A percentile compares a stretch with the other conserved stretches of the same genome.
phyloP scores from a whole-genome alignment of 2,329 filamentous ascomycete genomes.

The Macrophomina pseudophaseolina region DNA sequence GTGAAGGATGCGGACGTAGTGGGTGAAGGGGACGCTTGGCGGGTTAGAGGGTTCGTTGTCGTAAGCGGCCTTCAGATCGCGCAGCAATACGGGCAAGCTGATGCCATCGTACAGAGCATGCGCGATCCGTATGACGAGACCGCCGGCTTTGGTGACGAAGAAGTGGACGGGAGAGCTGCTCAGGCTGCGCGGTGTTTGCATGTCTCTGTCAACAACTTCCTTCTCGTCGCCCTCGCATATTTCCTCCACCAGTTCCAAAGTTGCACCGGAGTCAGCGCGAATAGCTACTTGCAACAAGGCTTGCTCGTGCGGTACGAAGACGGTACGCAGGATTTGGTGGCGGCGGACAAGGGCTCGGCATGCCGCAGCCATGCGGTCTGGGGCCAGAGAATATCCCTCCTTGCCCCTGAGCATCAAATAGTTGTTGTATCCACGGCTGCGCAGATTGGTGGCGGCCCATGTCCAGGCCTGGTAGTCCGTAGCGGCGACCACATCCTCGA shows the following conservation, averaged over 20 bases:
- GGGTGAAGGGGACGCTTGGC: neutral
- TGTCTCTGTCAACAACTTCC: constrained; percentile 43
- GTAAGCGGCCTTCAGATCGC: neutral
- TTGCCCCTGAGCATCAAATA: neutral
- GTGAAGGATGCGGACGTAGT: neutral
- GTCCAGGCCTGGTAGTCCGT: neutral
- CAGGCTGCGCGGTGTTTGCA: constrained; percentile 43
- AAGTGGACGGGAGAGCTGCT: constrained; percentile 46
- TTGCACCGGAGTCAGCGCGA: neutral
- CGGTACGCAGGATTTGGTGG: constrained; percentile 42
- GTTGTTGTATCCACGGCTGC: neutral
- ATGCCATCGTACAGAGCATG: constrained; percentile 9
- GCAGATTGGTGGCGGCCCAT: neutral
- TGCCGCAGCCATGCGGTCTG: neutral
- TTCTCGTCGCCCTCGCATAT: constrained; percentile 26
- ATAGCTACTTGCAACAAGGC: constrained; percentile 40
- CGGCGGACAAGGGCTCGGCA: constrained; percentile 37
- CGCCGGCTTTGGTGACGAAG: constrained; percentile 35
- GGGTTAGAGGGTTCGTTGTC: neutral
- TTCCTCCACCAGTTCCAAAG: neutral
- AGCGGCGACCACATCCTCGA: neutral
- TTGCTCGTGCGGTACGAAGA: constrained; percentile 41
- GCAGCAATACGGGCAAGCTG: neutral
- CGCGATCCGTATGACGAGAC: constrained; percentile 34
- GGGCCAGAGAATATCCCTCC: neutral